Evolutionary conservation across 75 land plant species (phyloP), one percentile per base, ranked within the genome.

Genomic region (Sequoia sempervirens): DNA sequence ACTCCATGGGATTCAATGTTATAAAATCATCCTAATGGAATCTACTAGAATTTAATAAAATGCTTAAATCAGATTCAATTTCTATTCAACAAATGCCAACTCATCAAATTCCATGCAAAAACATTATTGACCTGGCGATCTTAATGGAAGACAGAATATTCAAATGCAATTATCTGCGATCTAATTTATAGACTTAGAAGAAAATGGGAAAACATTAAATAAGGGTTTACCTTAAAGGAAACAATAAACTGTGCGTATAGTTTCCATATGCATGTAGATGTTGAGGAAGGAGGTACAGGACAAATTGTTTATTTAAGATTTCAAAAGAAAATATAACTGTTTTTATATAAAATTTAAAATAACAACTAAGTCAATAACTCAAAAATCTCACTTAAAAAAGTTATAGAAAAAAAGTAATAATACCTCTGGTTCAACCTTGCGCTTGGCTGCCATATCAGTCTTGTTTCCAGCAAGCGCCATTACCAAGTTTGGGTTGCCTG

Each of bases 381-480:
- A 53, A 53, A 13, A 53, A 53, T 2, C 15, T 53, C 13, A 14
- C 54, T 53, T 1, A 53, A 53, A 5, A 64, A 26, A 26, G 23
- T 13, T 64, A 64, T 64, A 2, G 68, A 2, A 3, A n/a, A n/a
- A 64, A 13, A 64, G 3, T 26, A 64, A 73, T 36, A 36, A 38
- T 86, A 90, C 91, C 91, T 90, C 84, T 50, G 87, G 43, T 80
- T 88, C 87, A 54, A 88, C 85, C 54, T 88, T 88, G 58, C 85
- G 79, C 64, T 88, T 90, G 17, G 85, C 14, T n/a, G 87, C 84
- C 69, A 88, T 69, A 82, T 90, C 89, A 23, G 85, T 85, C 83
- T 88, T 90, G 81, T 90, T 88, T 69, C 90, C 89, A 74, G 91
- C 89, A 75, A 90, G 87, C 26, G 89, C 87, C 91, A 90, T 90